These are phyloP conservation scores for Xylaria sp. DNA, from an alignment of 2,329 filamentous ascomycete species.

Conservation along the genomic window DNA sequence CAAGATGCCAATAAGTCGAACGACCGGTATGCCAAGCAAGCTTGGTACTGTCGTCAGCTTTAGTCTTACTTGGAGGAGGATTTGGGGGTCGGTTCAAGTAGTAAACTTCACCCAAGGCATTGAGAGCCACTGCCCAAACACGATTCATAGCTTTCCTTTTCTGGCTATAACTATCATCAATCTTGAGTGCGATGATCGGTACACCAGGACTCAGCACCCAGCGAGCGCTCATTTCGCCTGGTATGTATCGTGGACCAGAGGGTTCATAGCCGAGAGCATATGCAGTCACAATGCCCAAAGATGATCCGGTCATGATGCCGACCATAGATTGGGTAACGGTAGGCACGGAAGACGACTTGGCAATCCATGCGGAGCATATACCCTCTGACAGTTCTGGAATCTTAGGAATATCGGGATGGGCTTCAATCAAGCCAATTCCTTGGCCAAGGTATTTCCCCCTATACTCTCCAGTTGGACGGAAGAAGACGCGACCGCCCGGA, in stretches of 20 bases:
- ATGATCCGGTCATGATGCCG: slow-evolving; percentile 85
- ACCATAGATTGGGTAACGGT: slow-evolving; percentile 79
- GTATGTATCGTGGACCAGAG: slow-evolving; percentile 70
- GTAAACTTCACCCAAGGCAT: slow-evolving; percentile 91
- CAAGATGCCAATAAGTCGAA: slow-evolving; percentile 80
- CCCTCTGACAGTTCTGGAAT: slow-evolving; percentile 76
- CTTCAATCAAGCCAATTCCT: slow-evolving; percentile 69
- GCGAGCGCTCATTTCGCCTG: slow-evolving; percentile 84
- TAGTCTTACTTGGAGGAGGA: slow-evolving; percentile 60
- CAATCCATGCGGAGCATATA: slow-evolving; percentile 87
- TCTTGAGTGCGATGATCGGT: slow-evolving; percentile 83
- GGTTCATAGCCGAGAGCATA: slow-evolving; percentile 76
- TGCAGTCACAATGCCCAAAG: slow-evolving; percentile 82
- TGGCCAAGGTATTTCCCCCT: slow-evolving; percentile 78
- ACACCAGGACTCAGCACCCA: slow-evolving; percentile 95
- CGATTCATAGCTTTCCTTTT: slow-evolving; percentile 76
- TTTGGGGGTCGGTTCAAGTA: slow-evolving; percentile 80
- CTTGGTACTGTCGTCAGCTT: slow-evolving; percentile 67
- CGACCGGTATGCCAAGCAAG: slow-evolving; percentile 85
- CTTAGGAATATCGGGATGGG: slow-evolving; percentile 78
- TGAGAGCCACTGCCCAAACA: slow-evolving; percentile 92
- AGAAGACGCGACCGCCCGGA: slow-evolving; percentile 84
- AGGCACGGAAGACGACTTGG: slow-evolving; percentile 80
- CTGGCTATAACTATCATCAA: slow-evolving; percentile 84
- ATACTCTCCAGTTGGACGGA: slow-evolving; percentile 77